A percentile compares a stretch with the other conserved stretches of the same genome.
Evolutionary conservation across 208 protist species (phyloP).

Genomic region (Balamuthia mandrillaris): DNA sequence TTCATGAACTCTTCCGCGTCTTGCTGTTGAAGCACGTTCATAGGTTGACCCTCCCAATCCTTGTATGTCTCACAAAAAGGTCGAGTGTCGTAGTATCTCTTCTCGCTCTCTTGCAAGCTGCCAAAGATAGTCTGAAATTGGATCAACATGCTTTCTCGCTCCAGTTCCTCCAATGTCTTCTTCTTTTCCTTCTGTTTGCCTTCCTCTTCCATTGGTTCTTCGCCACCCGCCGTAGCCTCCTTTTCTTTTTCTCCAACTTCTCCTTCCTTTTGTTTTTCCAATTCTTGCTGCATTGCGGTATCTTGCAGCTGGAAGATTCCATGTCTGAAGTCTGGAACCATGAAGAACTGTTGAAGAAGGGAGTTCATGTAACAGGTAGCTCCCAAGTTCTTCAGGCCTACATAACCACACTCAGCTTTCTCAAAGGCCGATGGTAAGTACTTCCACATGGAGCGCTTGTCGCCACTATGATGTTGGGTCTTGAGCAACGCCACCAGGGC

Average conservation of each 20-base stretch:
- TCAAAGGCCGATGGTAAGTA: background rate
- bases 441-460: background rate
- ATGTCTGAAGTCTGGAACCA: constrained; percentile 65
- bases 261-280: too few species aligned
- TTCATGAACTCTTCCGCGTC: constrained; percentile 81
- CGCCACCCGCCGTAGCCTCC: too few species aligned
- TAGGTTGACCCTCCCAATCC: background rate
- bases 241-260: too few species aligned
- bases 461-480: background rate
- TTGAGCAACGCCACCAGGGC: background rate
- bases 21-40: too few species aligned
- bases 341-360: constrained; percentile 73
- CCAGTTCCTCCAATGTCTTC: too few species aligned
- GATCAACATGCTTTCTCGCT: too few species aligned
- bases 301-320: constrained; percentile 45
- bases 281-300: background rate
- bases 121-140: constrained; percentile 63
- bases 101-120: constrained; percentile 49
- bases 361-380: constrained; percentile 77
- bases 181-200: too few species aligned
- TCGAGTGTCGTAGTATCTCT: constrained; percentile 53
- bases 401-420: background rate
- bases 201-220: too few species aligned
- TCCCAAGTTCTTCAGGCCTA: constrained; percentile 66
- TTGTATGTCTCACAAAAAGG: constrained; percentile 47